phyloP scores from a whole-genome alignment of 1,139 yeast genomes.

The Hemisphaericaspora xylofermentans region DNA sequence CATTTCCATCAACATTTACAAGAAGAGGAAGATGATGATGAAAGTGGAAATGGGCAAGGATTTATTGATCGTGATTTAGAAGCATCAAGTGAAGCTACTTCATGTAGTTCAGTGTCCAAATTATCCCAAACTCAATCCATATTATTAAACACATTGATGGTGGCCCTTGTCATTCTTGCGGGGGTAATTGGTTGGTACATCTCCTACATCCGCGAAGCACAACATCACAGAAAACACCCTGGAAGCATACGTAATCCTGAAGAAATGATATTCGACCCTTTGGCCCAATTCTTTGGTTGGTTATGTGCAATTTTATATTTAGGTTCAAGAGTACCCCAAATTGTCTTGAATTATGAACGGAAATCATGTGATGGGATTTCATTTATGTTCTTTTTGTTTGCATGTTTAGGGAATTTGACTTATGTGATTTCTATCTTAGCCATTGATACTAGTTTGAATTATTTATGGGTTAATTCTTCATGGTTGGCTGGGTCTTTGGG shows the following conservation, averaged over 20 bases:
- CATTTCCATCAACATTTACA: slow-evolving; percentile 5
- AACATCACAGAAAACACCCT: slow-evolving; percentile 29
- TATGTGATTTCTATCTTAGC: slow-evolving; percentile 82
- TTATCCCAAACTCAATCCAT: slow-evolving; percentile 22
- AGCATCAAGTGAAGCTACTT: slow-evolving; percentile 2
- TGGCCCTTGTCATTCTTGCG: slow-evolving; percentile 64
- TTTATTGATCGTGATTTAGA: slow-evolving; percentile 3
- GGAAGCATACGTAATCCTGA: slow-evolving; percentile 29
- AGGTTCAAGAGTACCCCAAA: slow-evolving; percentile 90
- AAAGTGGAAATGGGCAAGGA: slow-evolving; percentile 14
- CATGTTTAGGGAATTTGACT: slow-evolving; percentile 88
- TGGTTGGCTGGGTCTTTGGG: slow-evolving; percentile 95
- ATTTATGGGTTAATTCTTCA: slow-evolving; percentile 76
- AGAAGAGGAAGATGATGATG: slow-evolving; percentile 15
- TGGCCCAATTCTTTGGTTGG: slow-evolving; percentile 92
- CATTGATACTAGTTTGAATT: slow-evolving; percentile 68
- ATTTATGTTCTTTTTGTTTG: slow-evolving; percentile 86
- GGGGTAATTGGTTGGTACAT: slow-evolving; percentile 89
- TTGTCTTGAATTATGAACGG: slow-evolving; percentile 73
- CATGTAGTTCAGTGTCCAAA: slow-evolving; percentile 9
- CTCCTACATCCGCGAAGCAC: slow-evolving; percentile 44
- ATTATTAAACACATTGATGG: slow-evolving; percentile 61
- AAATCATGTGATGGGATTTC: slow-evolving; percentile 93
- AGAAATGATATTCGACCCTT: slow-evolving; percentile 58
- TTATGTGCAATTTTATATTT: slow-evolving; percentile 80